Evolutionary conservation across 2,329 filamentous ascomycete genomes (phyloP).

Genomic region (Ambrosiella beaveri): DNA sequence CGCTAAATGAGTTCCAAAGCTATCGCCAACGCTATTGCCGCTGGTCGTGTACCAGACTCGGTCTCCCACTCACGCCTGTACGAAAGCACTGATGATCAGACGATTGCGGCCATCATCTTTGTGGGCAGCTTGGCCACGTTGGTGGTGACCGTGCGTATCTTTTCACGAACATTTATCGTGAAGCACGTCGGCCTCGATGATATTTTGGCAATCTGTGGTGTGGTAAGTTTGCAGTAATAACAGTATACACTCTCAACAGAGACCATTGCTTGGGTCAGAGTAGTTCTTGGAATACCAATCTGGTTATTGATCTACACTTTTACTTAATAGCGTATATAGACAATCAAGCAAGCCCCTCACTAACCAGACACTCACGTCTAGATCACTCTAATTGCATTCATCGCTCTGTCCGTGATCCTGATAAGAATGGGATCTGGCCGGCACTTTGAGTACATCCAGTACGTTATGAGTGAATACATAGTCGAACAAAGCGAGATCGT

Average conservation of each 20-base stretch:
- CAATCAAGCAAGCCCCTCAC: neutral
- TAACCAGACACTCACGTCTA: constrained; percentile 13
- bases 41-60: constrained; percentile 21
- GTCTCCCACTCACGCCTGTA: constrained; percentile 22
- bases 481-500: constrained; percentile 28
- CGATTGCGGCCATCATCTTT: constrained; percentile 25
- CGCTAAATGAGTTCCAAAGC: constrained; percentile 9
- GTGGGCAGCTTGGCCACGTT: constrained; percentile 21
- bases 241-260: neutral
- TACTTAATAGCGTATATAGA: neutral
- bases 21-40: constrained; percentile 19
- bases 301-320: neutral
- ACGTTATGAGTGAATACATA: constrained; percentile 26
- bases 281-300: neutral
- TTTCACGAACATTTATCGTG: constrained; percentile 22
- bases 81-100: constrained; percentile 21
- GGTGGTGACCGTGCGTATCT: constrained; percentile 21
- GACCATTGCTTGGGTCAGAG: neutral
- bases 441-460: constrained; percentile 28
- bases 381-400: constrained; percentile 25
- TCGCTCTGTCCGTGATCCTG: constrained; percentile 25
- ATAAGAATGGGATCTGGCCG: constrained; percentile 31
- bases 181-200: constrained; percentile 25
- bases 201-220: constrained; percentile 20
- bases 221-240: constrained; percentile 18